A percentile compares a stretch with the other conserved stretches of the same genome.
Evolutionary conservation across 2,329 filamentous ascomycete genomes (phyloP).

Genomic region (Graphilbum ipis-grandicollis): DNA sequence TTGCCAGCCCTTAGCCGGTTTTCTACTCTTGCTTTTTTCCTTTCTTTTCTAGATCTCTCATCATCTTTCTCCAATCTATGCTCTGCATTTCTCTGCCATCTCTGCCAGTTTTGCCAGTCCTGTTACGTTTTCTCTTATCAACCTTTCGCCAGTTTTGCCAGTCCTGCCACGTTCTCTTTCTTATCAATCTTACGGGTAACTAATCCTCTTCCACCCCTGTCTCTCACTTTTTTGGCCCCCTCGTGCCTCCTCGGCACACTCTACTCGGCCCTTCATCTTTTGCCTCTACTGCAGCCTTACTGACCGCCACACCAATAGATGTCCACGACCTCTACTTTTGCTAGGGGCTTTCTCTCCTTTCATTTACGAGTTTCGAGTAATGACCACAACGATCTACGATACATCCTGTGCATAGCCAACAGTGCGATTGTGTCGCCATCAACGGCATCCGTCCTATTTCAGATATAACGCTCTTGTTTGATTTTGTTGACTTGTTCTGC

Average conservation of each 20-base stretch:
- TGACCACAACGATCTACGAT: conserved; percentile 3
- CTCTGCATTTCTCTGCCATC: too few species aligned
- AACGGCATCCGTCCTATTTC: too few species aligned
- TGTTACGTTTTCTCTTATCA: too few species aligned
- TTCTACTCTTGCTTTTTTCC: neutral
- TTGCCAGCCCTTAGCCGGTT: neutral
- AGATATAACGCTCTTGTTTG: too few species aligned
- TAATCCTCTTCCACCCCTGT: neutral
- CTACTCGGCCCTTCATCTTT: neutral
- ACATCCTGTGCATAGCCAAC: neutral
- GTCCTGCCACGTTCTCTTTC: too few species aligned
- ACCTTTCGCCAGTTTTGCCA: too few species aligned
- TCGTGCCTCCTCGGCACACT: neutral
- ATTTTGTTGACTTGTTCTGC: too few species aligned
- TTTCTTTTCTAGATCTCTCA: neutral
- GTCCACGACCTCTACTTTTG: neutral
- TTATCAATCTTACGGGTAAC: neutral
- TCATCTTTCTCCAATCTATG: neutral
- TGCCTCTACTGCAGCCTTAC: neutral
- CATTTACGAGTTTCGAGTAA: conserved; percentile 5
- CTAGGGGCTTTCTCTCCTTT: neutral
- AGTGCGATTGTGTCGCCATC: too few species aligned
- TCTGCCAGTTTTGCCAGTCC: too few species aligned
- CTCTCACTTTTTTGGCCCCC: neutral
- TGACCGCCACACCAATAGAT: too few species aligned